Evolutionary conservation across 2,329 filamentous ascomycete genomes (phyloP).

Genomic region (Colletotrichum shisoi): DNA sequence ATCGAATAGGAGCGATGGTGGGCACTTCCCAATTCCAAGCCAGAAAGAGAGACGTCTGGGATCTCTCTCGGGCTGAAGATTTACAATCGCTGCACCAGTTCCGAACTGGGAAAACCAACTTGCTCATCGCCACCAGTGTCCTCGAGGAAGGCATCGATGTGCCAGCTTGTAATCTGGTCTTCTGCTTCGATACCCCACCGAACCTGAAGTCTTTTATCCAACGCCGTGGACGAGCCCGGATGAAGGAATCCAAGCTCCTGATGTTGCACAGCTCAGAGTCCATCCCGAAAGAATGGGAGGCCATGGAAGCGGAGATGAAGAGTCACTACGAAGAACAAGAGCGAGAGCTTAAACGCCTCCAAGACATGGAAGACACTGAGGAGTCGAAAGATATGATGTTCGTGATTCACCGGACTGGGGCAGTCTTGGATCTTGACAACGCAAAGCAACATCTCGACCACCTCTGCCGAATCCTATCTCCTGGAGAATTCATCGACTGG

Average conservation of each 20-base stretch:
- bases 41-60: conserved; percentile 54
- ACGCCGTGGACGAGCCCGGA: conserved; percentile 62
- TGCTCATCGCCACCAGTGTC: conserved; percentile 70
- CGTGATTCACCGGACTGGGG: conserved; percentile 58
- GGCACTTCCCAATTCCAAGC: conserved; percentile 56
- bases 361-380: conserved; percentile 57
- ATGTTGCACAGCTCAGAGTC: conserved; percentile 52
- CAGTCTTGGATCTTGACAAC: conserved; percentile 74
- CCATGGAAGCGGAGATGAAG: conserved; percentile 77
- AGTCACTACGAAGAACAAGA: conserved; percentile 71
- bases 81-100: conserved; percentile 57
- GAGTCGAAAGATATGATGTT: conserved; percentile 45
- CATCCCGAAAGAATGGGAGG: conserved; percentile 63
- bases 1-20: conserved; percentile 62
- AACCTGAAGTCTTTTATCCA: conserved; percentile 68
- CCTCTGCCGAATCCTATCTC: conserved; percentile 73
- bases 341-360: conserved; percentile 57
- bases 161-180: conserved; percentile 68
- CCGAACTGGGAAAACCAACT: conserved; percentile 61
- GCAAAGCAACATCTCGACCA: conserved; percentile 80
- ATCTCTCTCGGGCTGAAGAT: conserved; percentile 47
- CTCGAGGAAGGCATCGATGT: conserved; percentile 74
- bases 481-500: conserved; percentile 67
- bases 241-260: conserved; percentile 60
- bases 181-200: conserved; percentile 62